Base-by-base conservation (phyloP, 306 rosid species). In the Rosa rugosa region DNA sequence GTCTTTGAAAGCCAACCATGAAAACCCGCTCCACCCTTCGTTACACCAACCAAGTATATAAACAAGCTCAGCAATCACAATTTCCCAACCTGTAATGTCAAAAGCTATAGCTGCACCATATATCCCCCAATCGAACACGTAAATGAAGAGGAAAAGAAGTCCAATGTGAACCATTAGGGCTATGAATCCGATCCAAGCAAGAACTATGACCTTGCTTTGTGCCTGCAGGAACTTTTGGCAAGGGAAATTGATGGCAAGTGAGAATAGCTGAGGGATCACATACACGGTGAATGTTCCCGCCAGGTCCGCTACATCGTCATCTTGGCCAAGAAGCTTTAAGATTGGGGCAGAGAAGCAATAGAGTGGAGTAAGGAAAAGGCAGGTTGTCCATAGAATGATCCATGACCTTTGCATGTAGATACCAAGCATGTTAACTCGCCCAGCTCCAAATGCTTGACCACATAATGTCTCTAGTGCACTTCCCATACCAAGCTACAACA, bases 361-460 rank as follows among this genome's bases (percentile, higher is more conserved):
- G 69, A 92, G 31, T 22, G 99, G 99, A 75, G 88, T 78, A 66
- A 94, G 84, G 12, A 82, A 0, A 31, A 92, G 25, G 72, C 95
- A 80, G 69, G 89, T 81, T 60, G 50, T 67, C 5, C 63, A 76
- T 25, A 94, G 83, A 77, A 94, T 91, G 38, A 88, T 73, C 94
- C 94, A 92, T 6, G 99, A 94, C 10, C 99, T 88, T 83, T 94
- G 99, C 97, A 91, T 82, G 80, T 94, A 94, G 67, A 94, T 77
- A 13, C 99, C 99, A 50, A 94, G 99, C 91, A 91, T 69, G 42
- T 83, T 2, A 57, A 88, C 42, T 72, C 86, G 92, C 51, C 99
- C 99, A 42, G 99, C 99, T 16, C 99, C 97, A 76, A 77, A 92
- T 25, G 99, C 97, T 88, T 94, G 99, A 42, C 99, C 97, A 47